These are phyloP conservation scores for Melampsora medusae DNA, from an alignment of 1,284 basidiomycete genomes.

Conservation along the genomic window DNA sequence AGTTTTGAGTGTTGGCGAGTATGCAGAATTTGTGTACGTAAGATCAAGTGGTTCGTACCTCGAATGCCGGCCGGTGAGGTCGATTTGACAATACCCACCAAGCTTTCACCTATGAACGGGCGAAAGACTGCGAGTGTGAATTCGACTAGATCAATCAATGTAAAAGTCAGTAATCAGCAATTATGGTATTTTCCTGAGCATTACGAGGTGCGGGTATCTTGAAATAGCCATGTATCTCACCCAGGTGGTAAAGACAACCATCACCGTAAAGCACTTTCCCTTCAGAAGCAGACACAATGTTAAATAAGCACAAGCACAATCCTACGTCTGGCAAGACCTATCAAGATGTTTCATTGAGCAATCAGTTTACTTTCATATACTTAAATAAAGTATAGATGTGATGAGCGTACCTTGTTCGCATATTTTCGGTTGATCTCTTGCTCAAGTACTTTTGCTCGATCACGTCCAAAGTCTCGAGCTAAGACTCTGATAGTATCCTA, in stretches of 20 bases:
- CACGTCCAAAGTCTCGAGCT: constrained; percentile 39
- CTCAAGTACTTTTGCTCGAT: constrained; percentile 27
- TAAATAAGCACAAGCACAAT: constrained; percentile 31
- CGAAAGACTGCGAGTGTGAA: constrained; percentile 43
- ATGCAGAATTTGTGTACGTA: not conserved
- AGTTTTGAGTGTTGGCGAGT: not conserved
- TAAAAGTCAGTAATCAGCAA: not conserved
- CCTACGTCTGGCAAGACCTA: constrained; percentile 41
- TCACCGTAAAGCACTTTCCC: constrained; percentile 43
- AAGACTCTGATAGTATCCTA: constrained; percentile 41
- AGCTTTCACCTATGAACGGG: constrained; percentile 37
- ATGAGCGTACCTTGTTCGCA: constrained; percentile 21
- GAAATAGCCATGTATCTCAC: constrained; percentile 1
- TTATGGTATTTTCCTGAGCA: no score
- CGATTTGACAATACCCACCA: constrained; percentile 41
- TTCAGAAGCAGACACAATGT: constrained; percentile 35
- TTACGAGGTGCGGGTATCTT: no score
- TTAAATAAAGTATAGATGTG: not conserved
- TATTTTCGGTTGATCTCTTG: constrained; percentile 42
- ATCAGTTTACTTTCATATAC: not conserved
- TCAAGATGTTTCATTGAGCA: not conserved
- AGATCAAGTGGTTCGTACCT: constrained; percentile 6
- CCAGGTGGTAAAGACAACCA: constrained; percentile 41
- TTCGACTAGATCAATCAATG: constrained; percentile 21
- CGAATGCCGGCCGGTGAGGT: constrained; percentile 30